A percentile compares a stretch with the other conserved stretches of the same genome.
These are phyloP conservation scores for Ophiostoma piceae DNA, from an alignment of 2,329 filamentous ascomycete species.

Conservation along the genomic window DNA sequence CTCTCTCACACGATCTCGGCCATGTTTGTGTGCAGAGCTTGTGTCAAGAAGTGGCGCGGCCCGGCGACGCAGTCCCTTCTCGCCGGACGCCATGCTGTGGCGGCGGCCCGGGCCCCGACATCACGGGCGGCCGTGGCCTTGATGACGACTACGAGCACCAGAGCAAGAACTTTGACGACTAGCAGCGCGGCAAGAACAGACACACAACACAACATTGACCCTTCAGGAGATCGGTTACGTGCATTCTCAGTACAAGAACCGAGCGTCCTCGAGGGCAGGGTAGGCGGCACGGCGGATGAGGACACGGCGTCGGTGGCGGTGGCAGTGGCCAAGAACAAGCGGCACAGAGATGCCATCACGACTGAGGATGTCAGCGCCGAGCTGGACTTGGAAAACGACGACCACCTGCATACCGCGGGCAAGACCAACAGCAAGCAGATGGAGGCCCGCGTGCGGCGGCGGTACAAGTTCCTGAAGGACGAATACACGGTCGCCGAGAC, in stretches of 20 bases:
- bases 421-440: not conserved
- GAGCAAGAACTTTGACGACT: not conserved
- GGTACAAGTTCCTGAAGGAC: conserved; percentile 53
- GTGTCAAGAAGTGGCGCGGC: conserved; percentile 30
- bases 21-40: conserved; percentile 41
- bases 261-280: not conserved
- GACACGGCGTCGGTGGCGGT: not conserved
- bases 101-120: not conserved
- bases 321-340: not conserved
- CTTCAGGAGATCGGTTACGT: not conserved
- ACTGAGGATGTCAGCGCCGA: not conserved
- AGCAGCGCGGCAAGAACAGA: not conserved
- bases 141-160: not conserved
- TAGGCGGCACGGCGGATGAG: not conserved
- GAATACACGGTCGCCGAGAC: conserved; percentile 66
- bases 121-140: not conserved
- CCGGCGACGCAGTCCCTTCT: not conserved
- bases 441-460: conserved; percentile 6
- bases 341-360: not conserved
- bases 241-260: conserved; percentile 4
- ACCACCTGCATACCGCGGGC: not conserved
- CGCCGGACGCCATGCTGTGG: not conserved
- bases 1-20: not conserved
- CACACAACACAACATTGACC: not conserved
- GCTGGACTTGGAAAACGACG: not conserved